These are phyloP conservation scores for Xerocomus spinulosus DNA, from an alignment of 768 basidiomycete genomes.

Conservation along the genomic window DNA sequence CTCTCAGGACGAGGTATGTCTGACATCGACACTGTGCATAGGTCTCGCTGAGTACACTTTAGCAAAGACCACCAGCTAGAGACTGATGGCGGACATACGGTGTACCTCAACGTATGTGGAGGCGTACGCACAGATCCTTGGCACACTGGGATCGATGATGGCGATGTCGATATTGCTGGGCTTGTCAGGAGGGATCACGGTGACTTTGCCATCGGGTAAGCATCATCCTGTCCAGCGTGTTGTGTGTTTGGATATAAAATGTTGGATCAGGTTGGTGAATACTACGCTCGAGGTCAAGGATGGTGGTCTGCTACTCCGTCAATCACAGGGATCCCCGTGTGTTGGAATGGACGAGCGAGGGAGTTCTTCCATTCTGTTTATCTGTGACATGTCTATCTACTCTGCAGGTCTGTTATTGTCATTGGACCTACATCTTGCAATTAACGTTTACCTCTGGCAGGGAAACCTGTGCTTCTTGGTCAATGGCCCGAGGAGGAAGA, in stretches of 20 bases:
- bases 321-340: slow-evolving; percentile 65
- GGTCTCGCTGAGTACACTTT: slow-evolving; percentile 14
- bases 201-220: slow-evolving; percentile 71
- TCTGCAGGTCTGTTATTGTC: slow-evolving; percentile 37
- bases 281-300: slow-evolving; percentile 55
- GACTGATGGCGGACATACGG: slow-evolving; percentile 42
- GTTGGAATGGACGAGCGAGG: slow-evolving; percentile 43
- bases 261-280: slow-evolving; percentile 37
- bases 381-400: slow-evolving; percentile 66
- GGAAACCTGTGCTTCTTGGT: slow-evolving; percentile 53
- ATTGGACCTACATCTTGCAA: not conserved
- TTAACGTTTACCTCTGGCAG: slow-evolving; percentile 20
- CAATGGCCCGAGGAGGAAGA: slow-evolving; percentile 62
- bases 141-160: slow-evolving; percentile 48
- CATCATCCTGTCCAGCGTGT: not conserved
- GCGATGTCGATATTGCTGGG: slow-evolving; percentile 51
- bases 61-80: slow-evolving; percentile 63
- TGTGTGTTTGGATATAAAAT: not conserved
- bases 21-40: not conserved
- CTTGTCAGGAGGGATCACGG: slow-evolving; percentile 58
- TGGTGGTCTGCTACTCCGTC: slow-evolving; percentile 49
- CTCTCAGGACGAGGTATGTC: slow-evolving; percentile 53
- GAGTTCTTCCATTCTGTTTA: slow-evolving; percentile 69
- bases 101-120: slow-evolving; percentile 64
- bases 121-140: slow-evolving; percentile 53